Base-by-base conservation (phyloP, 768 basidiomycete species). In the Phaffia tasmanica region DNA sequence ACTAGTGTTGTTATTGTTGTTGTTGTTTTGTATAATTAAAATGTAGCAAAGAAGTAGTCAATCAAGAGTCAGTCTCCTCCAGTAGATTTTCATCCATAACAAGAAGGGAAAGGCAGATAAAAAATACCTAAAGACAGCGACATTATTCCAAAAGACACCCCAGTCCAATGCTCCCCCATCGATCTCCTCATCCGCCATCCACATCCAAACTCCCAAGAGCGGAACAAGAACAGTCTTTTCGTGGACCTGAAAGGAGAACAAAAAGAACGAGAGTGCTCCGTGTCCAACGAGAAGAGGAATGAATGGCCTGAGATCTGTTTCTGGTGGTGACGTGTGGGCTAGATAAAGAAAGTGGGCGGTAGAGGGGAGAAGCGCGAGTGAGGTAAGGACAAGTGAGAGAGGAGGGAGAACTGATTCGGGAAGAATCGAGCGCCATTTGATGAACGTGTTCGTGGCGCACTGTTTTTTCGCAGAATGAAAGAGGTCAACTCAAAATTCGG, bases 211-310 rank as follows among this genome's bases (percentile, higher is more conserved):
- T 55, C 93, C 93, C 70, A 97, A 75, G 25, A 98, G 79, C 3
- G 92, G 90, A 0, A 97, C 73, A 21, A 95, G 74, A 50, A 97
- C 88, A 3, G 86, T 86, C 79, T 95, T 97, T 76, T 97, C 93
- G 75, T 95, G 93, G 49, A 93, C 92, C 73, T 95, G 92, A 76
- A 94, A 94, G 7, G 91, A 92, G 79, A 94, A 93, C 42, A 97
- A 79, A 79, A 94, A 97, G 81, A 97, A 95, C 11, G 91, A 87
- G 80, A 97, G 82, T 0, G 51, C 51, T 8, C 32, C 19, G 21
- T 48, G 46, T 55, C 48, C 54, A 30, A 62, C 54, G 88, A 87
- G 1, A 84, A 85, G 8, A 83, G 85, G 68, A 91, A 81, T 30
- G 1, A 57, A 95, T 80, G 2, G 87, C 85, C 70, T 88, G 19